phyloP scores from a whole-genome alignment of 2,329 filamentous ascomycete species.

The Colletotrichum godetiae region DNA sequence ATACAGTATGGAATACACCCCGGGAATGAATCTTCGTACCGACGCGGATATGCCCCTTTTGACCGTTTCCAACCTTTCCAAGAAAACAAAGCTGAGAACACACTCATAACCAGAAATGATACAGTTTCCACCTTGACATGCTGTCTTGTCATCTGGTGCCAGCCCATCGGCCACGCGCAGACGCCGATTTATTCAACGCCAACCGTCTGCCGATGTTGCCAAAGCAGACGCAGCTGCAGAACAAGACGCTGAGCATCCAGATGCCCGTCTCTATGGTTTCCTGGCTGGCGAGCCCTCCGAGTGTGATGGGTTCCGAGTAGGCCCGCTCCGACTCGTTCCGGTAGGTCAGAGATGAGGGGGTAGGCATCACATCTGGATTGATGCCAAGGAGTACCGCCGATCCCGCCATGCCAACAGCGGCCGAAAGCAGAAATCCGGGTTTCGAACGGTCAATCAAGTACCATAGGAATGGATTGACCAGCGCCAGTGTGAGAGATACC shows the following conservation, averaged over 20 bases:
- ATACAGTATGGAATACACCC: neutral
- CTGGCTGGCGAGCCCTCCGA: conserved; percentile 68
- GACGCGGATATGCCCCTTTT: neutral
- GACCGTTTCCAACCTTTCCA: neutral
- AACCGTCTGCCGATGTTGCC: conserved; percentile 91
- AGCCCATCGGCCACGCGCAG: conserved; percentile 56
- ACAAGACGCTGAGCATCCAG: conserved; percentile 94
- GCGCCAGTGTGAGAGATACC: conserved; percentile 86
- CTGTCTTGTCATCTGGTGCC: conserved; percentile 22
- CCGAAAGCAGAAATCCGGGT: conserved; percentile 84
- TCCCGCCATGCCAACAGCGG: conserved; percentile 77
- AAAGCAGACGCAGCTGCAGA: conserved; percentile 95
- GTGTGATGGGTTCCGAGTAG: conserved; percentile 45
- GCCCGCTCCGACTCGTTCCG: conserved; percentile 37
- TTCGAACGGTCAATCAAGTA: conserved; percentile 93
- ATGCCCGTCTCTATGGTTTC: conserved; percentile 79
- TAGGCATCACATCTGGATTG: conserved; percentile 82
- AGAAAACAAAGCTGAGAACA: neutral
- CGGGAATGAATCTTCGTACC: neutral
- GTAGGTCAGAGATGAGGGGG: conserved; percentile 62
- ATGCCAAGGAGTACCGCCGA: conserved; percentile 80
- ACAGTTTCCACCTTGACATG: neutral
- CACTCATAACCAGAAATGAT: neutral
- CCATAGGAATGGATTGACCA: conserved; percentile 95
- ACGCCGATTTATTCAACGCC: conserved; percentile 62